A percentile compares a stretch with the other conserved stretches of the same genome.
These are phyloP conservation scores for Diatrype stigma DNA, from an alignment of 2,329 filamentous ascomycete species.

Conservation along the genomic window DNA sequence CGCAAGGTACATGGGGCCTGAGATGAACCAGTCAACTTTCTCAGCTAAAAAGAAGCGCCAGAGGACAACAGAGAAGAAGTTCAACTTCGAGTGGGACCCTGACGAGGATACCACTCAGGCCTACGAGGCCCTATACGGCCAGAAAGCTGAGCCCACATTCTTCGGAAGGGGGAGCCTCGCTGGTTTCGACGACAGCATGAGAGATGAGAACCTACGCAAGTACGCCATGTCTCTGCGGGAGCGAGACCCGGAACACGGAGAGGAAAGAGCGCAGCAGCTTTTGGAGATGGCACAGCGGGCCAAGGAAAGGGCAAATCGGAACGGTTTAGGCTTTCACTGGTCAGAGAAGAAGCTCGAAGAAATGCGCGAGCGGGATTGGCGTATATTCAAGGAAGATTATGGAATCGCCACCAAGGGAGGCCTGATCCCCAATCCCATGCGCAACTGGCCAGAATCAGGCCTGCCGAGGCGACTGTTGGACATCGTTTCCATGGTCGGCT, in stretches of 20 bases:
- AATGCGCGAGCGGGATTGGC: conserved; percentile 98
- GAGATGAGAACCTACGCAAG: conserved; percentile 50
- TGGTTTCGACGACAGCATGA: conserved; percentile 49
- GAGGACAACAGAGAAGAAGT: conserved; percentile 91
- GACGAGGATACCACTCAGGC: conserved; percentile 87
- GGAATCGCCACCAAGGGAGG: conserved; percentile 94
- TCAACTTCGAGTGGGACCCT: conserved; percentile 97
- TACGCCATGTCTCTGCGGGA: conserved; percentile 68
- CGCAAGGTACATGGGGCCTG: conserved; percentile 85
- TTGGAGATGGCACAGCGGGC: conserved; percentile 80
- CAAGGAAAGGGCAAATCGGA: conserved; percentile 67
- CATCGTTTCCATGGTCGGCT: conserved; percentile 80
- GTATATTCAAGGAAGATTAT: conserved; percentile 99
- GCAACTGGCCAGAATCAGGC: conserved; percentile 81
- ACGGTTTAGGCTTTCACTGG: conserved; percentile 88
- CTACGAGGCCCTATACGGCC: conserved; percentile 76
- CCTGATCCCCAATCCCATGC: conserved; percentile 91
- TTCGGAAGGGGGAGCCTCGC: conserved; percentile 42
- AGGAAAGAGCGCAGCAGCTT: conserved; percentile 70
- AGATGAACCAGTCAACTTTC: conserved; percentile 78
- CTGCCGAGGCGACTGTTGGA: conserved; percentile 74
- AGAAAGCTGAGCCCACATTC: conserved; percentile 62
- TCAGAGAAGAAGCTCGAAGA: conserved; percentile 86
- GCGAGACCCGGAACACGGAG: conserved; percentile 71
- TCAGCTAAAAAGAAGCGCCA: conserved; percentile 94